Conservation (phyloP, 2,329 filamentous ascomycete genomes). For the Colletotrichum euphorbiae region DNA sequence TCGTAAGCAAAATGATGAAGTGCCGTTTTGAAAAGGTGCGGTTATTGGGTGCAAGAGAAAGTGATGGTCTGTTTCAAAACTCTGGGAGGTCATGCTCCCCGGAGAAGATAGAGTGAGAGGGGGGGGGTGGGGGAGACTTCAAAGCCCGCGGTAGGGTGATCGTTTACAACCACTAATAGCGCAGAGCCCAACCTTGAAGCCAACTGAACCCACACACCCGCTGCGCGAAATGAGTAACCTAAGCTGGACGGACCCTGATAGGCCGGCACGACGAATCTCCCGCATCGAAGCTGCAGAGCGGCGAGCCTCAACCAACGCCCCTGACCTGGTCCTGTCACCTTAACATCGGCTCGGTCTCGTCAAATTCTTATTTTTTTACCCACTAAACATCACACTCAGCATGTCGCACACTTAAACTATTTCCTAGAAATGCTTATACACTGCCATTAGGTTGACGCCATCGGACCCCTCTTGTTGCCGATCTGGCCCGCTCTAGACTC, state of each 20-base stretch:
- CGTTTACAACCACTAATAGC: slow-evolving; percentile 16
- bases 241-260: slow-evolving; percentile 20
- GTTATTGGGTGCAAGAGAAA: slow-evolving; percentile 5
- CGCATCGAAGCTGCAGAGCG: background rate
- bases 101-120: background rate
- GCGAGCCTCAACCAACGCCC: slow-evolving; percentile 25
- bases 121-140: no score
- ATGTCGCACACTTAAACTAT: slow-evolving; percentile 20
- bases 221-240: slow-evolving; percentile 32
- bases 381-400: slow-evolving; percentile 22
- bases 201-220: background rate
- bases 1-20: background rate
- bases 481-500: slow-evolving; percentile 33
- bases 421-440: slow-evolving; percentile 11
- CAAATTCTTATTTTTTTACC: background rate
- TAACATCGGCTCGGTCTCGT: background rate
- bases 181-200: slow-evolving; percentile 1
- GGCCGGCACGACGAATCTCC: background rate
- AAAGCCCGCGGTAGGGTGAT: no score
- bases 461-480: slow-evolving; percentile 17
- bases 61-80: slow-evolving; percentile 23
- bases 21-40: background rate
- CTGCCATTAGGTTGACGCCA: slow-evolving; percentile 18
- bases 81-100: slow-evolving; percentile 13
- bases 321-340: slow-evolving; percentile 27